These are phyloP conservation scores for Dicorynia guianensis DNA, from an alignment of 306 rosid genomes.

Conservation along the genomic window DNA sequence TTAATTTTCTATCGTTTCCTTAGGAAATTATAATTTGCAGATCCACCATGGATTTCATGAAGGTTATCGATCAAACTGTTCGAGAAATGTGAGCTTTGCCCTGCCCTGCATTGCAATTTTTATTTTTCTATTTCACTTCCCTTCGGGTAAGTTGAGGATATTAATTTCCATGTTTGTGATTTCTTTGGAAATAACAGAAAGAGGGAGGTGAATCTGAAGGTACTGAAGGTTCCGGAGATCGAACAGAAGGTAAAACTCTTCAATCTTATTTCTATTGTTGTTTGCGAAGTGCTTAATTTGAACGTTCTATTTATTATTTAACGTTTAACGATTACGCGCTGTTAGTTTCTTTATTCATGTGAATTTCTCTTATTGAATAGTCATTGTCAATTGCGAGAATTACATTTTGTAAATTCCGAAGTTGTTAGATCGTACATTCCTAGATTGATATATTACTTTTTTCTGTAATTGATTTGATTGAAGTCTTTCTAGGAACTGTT, in stretches of 20 bases:
- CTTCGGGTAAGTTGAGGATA: slow-evolving; percentile 19
- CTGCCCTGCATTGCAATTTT: slow-evolving; percentile 31
- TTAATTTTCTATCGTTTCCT: neutral
- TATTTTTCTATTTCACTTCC: neutral
- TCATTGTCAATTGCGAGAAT: slow-evolving; percentile 7
- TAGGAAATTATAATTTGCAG: slow-evolving; percentile 39
- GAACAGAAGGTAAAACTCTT: slow-evolving; percentile 85
- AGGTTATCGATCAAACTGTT: slow-evolving; percentile 98
- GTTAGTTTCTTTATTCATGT: neutral
- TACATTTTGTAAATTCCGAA: neutral
- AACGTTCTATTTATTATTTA: slow-evolving; percentile 6
- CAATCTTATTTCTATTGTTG: neutral
- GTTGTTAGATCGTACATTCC: neutral
- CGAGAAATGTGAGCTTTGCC: slow-evolving; percentile 83
- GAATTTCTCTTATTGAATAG: slow-evolving; percentile 1
- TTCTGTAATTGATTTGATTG: slow-evolving; percentile 13
- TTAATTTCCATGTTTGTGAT: slow-evolving; percentile 28
- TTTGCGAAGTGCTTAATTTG: neutral
- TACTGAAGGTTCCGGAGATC: slow-evolving; percentile 96
- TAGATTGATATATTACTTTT: slow-evolving; percentile 18
- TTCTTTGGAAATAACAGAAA: slow-evolving; percentile 63
- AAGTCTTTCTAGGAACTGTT: slow-evolving; percentile 15
- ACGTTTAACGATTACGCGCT: neutral
- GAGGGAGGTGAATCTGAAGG: slow-evolving; percentile 99
- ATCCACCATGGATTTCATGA: slow-evolving; percentile 97